Evolutionary conservation across 257 asterid species (phyloP), one percentile per base, ranked within the genome.

Genomic region (Fraxinus quadrangulata): DNA sequence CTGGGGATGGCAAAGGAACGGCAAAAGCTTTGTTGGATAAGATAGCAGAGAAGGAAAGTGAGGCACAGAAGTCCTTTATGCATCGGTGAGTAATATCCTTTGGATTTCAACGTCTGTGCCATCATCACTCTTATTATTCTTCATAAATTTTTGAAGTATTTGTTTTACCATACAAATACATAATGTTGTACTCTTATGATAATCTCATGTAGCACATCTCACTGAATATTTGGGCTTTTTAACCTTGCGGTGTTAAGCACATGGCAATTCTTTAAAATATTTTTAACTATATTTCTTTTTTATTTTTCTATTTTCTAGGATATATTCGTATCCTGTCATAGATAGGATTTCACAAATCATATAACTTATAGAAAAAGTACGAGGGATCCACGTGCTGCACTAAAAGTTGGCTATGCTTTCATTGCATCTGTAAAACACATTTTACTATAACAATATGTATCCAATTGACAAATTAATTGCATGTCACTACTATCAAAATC

Each of bases 21-120:
- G 86, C 98, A 56, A 96, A 92, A 81, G 81, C 87, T 81, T 85
- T 96, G 86, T 84, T 96, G 83, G 93, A 92, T 86, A 90, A 85
- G 81, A 96, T 96, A 85, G 98, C 97, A 76, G 90, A 81, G 26
- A 66, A 85, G 90, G 99, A 96, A 91, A 86, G 95, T 87, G 98
- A 93, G 86, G 99, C 99, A 76, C 96, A 93, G 83, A 96, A 96
- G 85, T 96, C 99, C 74, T 96, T 96, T 72, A 93, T 96, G 99
- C 99, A 96, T 81, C 83, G 99, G 99, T 96, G 78, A 84, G 88
- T 81, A 21, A 73, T 79, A 42, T 76, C 71, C n/a, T 71, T 72
- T 26, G 12, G 34, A 13, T 51, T 51, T 47, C 31, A 34, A 13
- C 26, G 14, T 68, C 51, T 77, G 71, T 68, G 77, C 37, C 40